phyloP scores from a whole-genome alignment of 371 early-diverging fungal species.

The Apophysomyces elegans region DNA sequence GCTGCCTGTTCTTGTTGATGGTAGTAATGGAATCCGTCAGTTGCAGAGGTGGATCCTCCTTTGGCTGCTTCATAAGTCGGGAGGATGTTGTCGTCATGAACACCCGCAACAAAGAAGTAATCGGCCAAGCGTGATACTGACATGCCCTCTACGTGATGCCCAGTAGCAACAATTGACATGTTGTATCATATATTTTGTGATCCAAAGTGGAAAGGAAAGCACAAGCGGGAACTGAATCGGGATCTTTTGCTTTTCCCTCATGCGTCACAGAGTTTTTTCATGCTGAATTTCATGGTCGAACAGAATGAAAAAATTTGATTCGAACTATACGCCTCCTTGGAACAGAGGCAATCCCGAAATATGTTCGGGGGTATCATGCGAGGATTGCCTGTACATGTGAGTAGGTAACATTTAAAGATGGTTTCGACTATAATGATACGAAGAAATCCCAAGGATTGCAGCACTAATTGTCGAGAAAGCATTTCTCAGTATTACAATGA shows the following conservation, averaged over 20 bases:
- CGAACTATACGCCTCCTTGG: too few relatives aligned
- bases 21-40: constrained; percentile 30
- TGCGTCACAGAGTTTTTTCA: too few relatives aligned
- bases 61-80: constrained; percentile 38
- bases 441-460: too few relatives aligned
- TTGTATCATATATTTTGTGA: not conserved
- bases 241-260: not conserved
- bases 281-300: too few relatives aligned
- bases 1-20: constrained; percentile 40
- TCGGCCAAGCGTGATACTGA: constrained; percentile 41
- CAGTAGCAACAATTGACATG: constrained; percentile 5
- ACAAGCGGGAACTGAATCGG: not conserved
- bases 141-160: not conserved
- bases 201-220: not conserved
- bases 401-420: too few relatives aligned
- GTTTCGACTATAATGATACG: too few relatives aligned
- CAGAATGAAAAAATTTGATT: too few relatives aligned
- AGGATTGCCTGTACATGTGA: too few relatives aligned
- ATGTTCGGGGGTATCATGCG: too few relatives aligned
- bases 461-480: too few relatives aligned
- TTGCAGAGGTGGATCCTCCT: constrained; percentile 20
- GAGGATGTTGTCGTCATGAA: constrained; percentile 43
- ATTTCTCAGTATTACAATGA: too few relatives aligned
- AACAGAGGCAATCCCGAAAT: too few relatives aligned
- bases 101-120: constrained; percentile 55